A percentile compares a stretch with the other conserved stretches of the same genome.
phyloP scores from a whole-genome alignment of 106 monocot genomes.

The Allium fistulosum region DNA sequence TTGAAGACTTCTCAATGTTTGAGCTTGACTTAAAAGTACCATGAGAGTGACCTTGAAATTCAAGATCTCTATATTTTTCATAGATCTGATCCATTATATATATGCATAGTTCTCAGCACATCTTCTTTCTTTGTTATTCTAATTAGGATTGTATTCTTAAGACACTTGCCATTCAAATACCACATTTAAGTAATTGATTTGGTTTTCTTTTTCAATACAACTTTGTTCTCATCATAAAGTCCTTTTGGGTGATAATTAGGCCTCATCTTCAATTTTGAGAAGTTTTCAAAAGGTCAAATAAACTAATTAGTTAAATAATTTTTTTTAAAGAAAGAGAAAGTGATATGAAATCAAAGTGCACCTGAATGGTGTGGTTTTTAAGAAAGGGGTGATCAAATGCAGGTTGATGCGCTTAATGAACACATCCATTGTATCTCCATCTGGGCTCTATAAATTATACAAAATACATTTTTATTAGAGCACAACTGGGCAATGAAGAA shows the following conservation, averaged over 20 bases:
- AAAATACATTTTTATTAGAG: background rate
- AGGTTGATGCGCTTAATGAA: conserved; percentile 55
- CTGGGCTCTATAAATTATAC: conserved; percentile 47
- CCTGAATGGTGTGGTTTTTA: conserved; percentile 80
- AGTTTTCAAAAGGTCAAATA: conserved; percentile 2
- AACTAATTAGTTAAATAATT: too few species aligned
- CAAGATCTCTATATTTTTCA: conserved; percentile 40
- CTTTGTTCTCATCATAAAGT: conserved; percentile 35
- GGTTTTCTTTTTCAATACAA: conserved; percentile 5
- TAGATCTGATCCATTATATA: conserved; percentile 45
- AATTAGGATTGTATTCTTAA: conserved; percentile 47
- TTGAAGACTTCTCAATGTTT: conserved; percentile 15
- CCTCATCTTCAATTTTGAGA: conserved; percentile 23
- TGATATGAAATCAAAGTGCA: background rate
- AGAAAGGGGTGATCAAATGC: conserved; percentile 84
- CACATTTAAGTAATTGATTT: conserved; percentile 32
- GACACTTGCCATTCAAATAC: conserved; percentile 51
- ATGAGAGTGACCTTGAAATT: conserved; percentile 17
- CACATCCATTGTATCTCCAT: conserved; percentile 79
- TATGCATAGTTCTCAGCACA: conserved; percentile 26
- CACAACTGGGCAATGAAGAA: background rate
- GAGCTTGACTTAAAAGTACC: conserved; percentile 18
- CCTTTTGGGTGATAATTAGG: conserved; percentile 50
- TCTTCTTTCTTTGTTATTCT: conserved; percentile 57
- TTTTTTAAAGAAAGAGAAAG: conserved; percentile 1